Conservation (phyloP, 179 eudicot species). For the Beta macrorhiza region DNA sequence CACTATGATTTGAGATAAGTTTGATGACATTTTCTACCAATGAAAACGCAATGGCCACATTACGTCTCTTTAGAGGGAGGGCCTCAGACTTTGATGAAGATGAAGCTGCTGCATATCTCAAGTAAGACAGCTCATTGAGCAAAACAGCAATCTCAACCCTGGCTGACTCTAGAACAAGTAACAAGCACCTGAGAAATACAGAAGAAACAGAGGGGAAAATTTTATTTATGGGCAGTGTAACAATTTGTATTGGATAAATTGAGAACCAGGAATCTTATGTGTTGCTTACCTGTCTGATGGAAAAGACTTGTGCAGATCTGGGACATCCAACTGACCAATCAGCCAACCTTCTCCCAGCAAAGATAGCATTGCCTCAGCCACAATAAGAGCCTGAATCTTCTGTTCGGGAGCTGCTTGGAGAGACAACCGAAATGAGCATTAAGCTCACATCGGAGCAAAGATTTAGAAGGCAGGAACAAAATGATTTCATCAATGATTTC, state of each 20-base stretch:
- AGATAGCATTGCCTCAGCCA: conserved; percentile 71
- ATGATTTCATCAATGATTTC: neutral
- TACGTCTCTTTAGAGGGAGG: conserved; percentile 47
- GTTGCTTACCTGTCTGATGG: conserved; percentile 63
- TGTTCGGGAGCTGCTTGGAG: conserved; percentile 63
- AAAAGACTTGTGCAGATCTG: conserved; percentile 38
- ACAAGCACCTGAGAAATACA: conserved; percentile 58
- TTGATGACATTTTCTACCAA: conserved; percentile 77
- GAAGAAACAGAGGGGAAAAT: conserved; percentile 3
- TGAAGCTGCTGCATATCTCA: conserved; percentile 69
- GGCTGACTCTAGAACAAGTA: conserved; percentile 87
- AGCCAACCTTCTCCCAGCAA: conserved; percentile 82
- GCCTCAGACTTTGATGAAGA: conserved; percentile 39
- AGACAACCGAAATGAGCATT: conserved; percentile 8
- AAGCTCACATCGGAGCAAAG: conserved; percentile 1
- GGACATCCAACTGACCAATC: conserved; percentile 45
- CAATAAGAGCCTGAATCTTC: conserved; percentile 72
- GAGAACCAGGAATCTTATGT: neutral
- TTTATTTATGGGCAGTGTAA: neutral
- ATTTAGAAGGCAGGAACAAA: neutral
- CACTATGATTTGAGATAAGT: conserved; percentile 62
- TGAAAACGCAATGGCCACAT: conserved; percentile 65
- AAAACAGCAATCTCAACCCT: conserved; percentile 90
- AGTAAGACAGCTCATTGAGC: conserved; percentile 78
- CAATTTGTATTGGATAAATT: neutral